phyloP scores from a whole-genome alignment of 345 rosid genomes.

The Syzygium aromaticum region DNA sequence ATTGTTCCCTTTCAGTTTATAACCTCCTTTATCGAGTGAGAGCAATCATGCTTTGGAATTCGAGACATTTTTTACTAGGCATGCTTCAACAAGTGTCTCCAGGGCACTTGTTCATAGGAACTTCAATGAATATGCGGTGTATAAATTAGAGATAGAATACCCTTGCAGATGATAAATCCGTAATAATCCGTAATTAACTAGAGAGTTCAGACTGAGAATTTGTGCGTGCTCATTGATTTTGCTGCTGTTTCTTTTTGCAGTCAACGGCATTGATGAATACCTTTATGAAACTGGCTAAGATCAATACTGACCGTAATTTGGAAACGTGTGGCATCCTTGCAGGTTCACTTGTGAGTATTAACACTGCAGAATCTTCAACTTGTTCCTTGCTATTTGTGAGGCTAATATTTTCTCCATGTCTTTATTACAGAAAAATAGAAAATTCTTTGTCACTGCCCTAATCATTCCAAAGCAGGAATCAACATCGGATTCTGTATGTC shows the following conservation, averaged over 20 bases:
- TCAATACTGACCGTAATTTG: conserved; percentile 73
- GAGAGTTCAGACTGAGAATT: not conserved
- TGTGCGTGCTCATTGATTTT: not conserved
- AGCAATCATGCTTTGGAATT: not conserved
- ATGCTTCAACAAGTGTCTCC: not conserved
- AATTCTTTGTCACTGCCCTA: conserved; percentile 77
- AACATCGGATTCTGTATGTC: conserved; percentile 78
- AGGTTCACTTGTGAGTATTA: conserved; percentile 77
- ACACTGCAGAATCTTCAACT: not conserved
- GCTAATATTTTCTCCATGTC: conserved; percentile 10
- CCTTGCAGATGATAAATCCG: not conserved
- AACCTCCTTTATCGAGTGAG: not conserved
- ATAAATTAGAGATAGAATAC: not conserved
- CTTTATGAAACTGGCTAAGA: conserved; percentile 91
- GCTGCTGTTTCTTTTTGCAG: conserved; percentile 35
- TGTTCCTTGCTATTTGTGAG: not conserved
- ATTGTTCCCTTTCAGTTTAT: not conserved
- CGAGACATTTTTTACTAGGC: not conserved
- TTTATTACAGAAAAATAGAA: conserved; percentile 72
- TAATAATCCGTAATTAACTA: not conserved
- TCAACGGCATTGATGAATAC: conserved; percentile 85
- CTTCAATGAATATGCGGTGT: not conserved
- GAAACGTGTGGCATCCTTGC: conserved; percentile 99
- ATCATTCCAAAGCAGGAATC: conserved; percentile 97
- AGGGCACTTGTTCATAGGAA: not conserved